Conservation (phyloP, 78 protist genomes). For the Protostelium mycophagum region DNA sequence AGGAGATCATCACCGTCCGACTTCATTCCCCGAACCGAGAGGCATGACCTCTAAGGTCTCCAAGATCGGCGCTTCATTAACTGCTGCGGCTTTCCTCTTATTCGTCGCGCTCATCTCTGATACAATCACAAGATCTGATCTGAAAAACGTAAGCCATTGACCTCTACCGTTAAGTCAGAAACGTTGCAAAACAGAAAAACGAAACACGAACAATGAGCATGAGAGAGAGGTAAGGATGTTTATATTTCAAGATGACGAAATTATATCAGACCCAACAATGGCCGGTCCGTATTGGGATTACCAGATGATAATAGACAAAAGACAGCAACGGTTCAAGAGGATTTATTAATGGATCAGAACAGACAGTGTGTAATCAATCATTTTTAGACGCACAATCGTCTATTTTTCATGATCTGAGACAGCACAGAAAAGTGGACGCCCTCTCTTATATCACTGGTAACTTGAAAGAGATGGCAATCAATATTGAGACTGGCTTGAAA, state of each 20-base stretch:
- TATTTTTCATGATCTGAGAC: too few relatives aligned
- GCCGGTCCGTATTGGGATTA: not conserved
- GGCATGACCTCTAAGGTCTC: constrained; percentile 62
- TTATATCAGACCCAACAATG: too few relatives aligned
- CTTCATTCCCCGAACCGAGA: constrained; percentile 66
- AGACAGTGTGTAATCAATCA: not conserved
- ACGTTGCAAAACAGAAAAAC: too few relatives aligned
- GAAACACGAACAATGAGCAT: too few relatives aligned
- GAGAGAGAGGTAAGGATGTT: too few relatives aligned
- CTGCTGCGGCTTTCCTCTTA: too few relatives aligned
- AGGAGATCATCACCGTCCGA: constrained; percentile 11
- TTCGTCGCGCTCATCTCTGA: too few relatives aligned
- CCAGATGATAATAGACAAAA: not conserved
- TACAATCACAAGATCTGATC: too few relatives aligned
- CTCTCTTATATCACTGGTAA: not conserved
- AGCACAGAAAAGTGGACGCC: not conserved
- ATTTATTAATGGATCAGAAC: not conserved
- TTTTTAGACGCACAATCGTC: not conserved
- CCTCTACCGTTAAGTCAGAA: too few relatives aligned
- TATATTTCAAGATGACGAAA: too few relatives aligned
- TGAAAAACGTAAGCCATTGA: too few relatives aligned
- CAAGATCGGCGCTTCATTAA: too few relatives aligned
- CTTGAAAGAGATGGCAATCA: not conserved
- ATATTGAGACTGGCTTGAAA: not conserved
- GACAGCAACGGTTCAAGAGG: not conserved